Percentiles rank a stretch among this genome's conserved stretches.
Evolutionary conservation across 306 rosid species (phyloP).

Genomic region (Sechiopsis laciniata): DNA sequence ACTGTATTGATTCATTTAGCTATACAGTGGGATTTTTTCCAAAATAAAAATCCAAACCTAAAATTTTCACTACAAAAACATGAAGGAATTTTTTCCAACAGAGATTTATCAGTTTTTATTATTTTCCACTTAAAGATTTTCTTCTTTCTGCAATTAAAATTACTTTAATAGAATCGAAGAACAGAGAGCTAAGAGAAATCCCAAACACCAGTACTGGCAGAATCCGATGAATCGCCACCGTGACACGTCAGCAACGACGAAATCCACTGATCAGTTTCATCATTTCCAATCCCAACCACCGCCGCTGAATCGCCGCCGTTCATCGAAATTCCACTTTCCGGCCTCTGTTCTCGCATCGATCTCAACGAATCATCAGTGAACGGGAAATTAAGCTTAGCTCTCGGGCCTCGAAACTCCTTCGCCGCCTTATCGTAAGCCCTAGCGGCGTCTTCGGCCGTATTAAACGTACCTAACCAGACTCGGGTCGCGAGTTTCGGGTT

Average conservation of each 20-base stretch:
- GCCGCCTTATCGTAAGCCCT: constrained; percentile 79
- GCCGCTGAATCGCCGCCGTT: not conserved
- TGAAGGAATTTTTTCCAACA: not conserved
- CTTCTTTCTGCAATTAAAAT: too few relatives aligned
- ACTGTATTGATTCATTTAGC: not conserved
- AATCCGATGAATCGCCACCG: constrained; percentile 41
- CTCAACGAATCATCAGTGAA: constrained; percentile 44
- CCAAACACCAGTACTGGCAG: constrained; percentile 26
- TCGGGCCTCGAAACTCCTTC: constrained; percentile 76
- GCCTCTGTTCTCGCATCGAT: not conserved
- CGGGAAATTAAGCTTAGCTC: constrained; percentile 89
- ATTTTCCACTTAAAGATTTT: too few relatives aligned
- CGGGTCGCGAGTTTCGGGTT: constrained; percentile 63
- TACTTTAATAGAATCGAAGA: not conserved
- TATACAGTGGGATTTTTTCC: not conserved
- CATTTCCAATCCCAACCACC: constrained; percentile 19
- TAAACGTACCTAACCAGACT: constrained; percentile 87
- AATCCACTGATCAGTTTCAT: constrained; percentile 42
- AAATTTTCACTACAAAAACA: not conserved
- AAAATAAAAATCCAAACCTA: not conserved
- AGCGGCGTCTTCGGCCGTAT: constrained; percentile 78
- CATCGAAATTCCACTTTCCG: constrained; percentile 15
- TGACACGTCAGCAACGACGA: constrained; percentile 38
- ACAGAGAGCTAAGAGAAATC: not conserved
- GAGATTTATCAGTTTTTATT: too few relatives aligned